A percentile compares a stretch with the other conserved stretches of the same genome.
Evolutionary conservation across 2,329 filamentous ascomycete genomes (phyloP).

Genomic region (Epichloe baconii): DNA sequence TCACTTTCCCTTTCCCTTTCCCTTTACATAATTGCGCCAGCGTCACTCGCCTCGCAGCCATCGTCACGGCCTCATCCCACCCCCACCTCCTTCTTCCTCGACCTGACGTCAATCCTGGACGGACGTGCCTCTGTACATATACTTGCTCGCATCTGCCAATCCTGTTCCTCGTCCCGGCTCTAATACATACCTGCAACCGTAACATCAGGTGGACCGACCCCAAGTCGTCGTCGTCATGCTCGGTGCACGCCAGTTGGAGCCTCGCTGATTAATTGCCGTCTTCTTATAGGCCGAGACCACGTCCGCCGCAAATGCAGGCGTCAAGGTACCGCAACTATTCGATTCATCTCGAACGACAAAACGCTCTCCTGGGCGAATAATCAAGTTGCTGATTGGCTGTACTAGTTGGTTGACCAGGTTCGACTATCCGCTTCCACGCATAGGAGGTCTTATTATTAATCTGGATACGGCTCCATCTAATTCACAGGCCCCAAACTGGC

Average conservation of each 20-base stretch:
- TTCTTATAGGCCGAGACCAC: slow-evolving; percentile 17
- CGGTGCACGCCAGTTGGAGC: slow-evolving; percentile 2
- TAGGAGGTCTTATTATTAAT: neutral
- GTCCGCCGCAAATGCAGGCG: slow-evolving; percentile 2
- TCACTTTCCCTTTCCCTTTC: neutral
- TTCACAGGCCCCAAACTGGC: neutral
- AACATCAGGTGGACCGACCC: neutral
- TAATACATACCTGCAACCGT: neutral
- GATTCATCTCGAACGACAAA: neutral
- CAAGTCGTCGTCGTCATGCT: neutral
- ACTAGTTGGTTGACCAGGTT: neutral
- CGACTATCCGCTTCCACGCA: neutral
- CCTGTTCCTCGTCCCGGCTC: neutral
- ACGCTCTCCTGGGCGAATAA: slow-evolving; percentile 2
- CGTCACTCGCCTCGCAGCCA: neutral
- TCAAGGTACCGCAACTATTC: neutral
- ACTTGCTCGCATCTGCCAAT: neutral
- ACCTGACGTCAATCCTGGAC: neutral
- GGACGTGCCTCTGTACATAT: neutral
- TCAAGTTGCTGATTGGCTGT: slow-evolving; percentile 7
- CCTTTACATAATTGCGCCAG: too few relatives aligned
- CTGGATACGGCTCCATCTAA: neutral
- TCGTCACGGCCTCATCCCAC: neutral
- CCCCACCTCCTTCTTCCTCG: neutral
- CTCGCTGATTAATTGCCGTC: slow-evolving; percentile 23